These are phyloP conservation scores for Monilinia aucupariae DNA, from an alignment of 2,329 filamentous ascomycete genomes.

Conservation along the genomic window DNA sequence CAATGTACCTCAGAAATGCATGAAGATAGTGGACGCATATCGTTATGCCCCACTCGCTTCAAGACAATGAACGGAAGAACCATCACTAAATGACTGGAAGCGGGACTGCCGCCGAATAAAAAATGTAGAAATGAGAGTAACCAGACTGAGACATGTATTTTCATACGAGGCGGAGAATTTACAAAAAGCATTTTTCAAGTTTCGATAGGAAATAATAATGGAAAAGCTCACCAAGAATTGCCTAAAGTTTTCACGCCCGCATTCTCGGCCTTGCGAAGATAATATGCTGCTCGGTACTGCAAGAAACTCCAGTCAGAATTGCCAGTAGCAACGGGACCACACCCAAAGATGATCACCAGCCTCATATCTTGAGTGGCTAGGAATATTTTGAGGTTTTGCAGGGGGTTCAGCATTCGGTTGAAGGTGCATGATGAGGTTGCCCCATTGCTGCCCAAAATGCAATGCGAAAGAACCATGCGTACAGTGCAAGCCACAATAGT, in stretches of 20 bases:
- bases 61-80: constrained; percentile 20
- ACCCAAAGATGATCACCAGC: constrained; percentile 38
- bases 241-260: constrained; percentile 85
- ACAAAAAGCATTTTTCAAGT: background rate
- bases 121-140: background rate
- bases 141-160: constrained; percentile 12
- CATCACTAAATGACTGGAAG: constrained; percentile 20
- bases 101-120: constrained; percentile 14
- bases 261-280: constrained; percentile 85
- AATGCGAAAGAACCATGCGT: constrained; percentile 27
- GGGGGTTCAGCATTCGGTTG: constrained; percentile 16
- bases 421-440: constrained; percentile 21
- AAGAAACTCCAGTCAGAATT: constrained; percentile 15
- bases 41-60: constrained; percentile 13
- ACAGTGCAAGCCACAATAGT: constrained; percentile 31
- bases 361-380: constrained; percentile 38
- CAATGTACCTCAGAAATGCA: constrained; percentile 4
- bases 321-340: background rate
- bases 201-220: constrained; percentile 19
- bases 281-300: constrained; percentile 77
- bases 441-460: constrained; percentile 44
- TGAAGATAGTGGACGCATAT: constrained; percentile 5
- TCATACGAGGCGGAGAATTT: background rate
- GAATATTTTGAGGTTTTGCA: constrained; percentile 24
- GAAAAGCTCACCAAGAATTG: constrained; percentile 76